These are phyloP conservation scores for Fusarium hostae DNA, from an alignment of 2,329 filamentous ascomycete genomes.

Conservation along the genomic window DNA sequence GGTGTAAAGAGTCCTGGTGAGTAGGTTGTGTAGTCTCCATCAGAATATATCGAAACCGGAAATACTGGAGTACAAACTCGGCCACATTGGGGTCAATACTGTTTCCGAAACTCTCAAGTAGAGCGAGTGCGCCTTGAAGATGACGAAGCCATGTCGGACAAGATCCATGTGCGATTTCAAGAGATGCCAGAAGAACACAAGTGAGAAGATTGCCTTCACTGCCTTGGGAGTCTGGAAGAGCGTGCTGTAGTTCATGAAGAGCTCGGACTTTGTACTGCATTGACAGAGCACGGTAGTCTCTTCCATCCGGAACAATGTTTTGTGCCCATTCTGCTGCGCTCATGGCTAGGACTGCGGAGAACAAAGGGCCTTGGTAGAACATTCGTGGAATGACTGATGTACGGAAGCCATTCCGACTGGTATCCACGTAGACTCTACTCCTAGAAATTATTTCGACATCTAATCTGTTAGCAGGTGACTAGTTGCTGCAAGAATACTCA, in stretches of 20 bases:
- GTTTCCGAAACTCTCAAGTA: conserved; percentile 34
- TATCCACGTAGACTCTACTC: conserved; percentile 41
- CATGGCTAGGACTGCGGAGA: conserved; percentile 39
- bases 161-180: conserved; percentile 41
- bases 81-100: conserved; percentile 29
- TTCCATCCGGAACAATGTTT: conserved; percentile 25
- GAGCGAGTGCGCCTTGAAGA: conserved; percentile 39
- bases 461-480: conserved; percentile 10
- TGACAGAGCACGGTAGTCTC: conserved; percentile 35
- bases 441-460: conserved; percentile 39
- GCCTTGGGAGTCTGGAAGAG: conserved; percentile 16
- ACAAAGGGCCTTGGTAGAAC: conserved; percentile 27
- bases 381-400: conserved; percentile 40
- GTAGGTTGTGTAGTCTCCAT: conserved; percentile 39
- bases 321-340: conserved; percentile 42
- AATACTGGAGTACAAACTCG: conserved; percentile 38
- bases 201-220: conserved; percentile 39
- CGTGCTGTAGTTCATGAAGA: conserved; percentile 32
- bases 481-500: not conserved
- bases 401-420: conserved; percentile 34
- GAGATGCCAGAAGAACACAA: conserved; percentile 37
- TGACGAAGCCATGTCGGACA: conserved; percentile 37
- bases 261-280: conserved; percentile 39
- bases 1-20: conserved; percentile 11
- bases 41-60: conserved; percentile 40